Base-by-base conservation (phyloP, 768 basidiomycete genomes). In the Mycena floridula region DNA sequence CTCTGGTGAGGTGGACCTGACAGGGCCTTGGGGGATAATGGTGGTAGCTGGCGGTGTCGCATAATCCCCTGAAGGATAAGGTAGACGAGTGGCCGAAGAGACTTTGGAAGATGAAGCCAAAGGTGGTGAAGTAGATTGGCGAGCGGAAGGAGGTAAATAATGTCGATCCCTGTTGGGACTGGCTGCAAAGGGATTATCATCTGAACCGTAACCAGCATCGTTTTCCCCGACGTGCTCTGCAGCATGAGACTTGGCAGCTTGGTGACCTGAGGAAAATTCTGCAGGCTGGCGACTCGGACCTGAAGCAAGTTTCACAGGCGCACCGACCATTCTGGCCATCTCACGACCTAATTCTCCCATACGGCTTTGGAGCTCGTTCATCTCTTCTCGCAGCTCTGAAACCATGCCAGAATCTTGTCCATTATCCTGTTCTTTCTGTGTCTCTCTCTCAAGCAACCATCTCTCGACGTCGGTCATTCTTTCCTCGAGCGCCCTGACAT, bases 401-500 rank as follows among this genome's bases (percentile, higher is more conserved):
- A 89, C 44, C 7, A 49, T 44, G 7, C 25, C 23, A 21, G 15
- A 16, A n/a, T 39, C 41, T 8, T 39, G 44, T 25, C 50, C 50
- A 3, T 35, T 40, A 9, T 46, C 40, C n/a, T 18, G 22, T 27
- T 56, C 55, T 47, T 76, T 80, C 54, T 82, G 81, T 47, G 72
- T 80, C 64, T 91, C 88, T 57, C 85, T 89, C 49, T 89, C 88
- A 5, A 91, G 89, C 7, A 91, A 69, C 86, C 87, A 92, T 37
- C 81, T 73, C 58, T 92, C 89, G n/a, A 92, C 89, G 45, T 92
- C 89, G 48, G 82, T 80, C 89, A 92, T 92, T 25, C 89, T 77
- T 16, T 91, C 89, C 52, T 92, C 89, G n/a, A 92, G 65, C 2
- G 89, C 89, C 43, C 89, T 81, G 3, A 90, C 88, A 53, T 92